Evolutionary conservation across 495 filamentous ascomycete species (phyloP).

Genomic region (Aspergillus incahuasiensis): DNA sequence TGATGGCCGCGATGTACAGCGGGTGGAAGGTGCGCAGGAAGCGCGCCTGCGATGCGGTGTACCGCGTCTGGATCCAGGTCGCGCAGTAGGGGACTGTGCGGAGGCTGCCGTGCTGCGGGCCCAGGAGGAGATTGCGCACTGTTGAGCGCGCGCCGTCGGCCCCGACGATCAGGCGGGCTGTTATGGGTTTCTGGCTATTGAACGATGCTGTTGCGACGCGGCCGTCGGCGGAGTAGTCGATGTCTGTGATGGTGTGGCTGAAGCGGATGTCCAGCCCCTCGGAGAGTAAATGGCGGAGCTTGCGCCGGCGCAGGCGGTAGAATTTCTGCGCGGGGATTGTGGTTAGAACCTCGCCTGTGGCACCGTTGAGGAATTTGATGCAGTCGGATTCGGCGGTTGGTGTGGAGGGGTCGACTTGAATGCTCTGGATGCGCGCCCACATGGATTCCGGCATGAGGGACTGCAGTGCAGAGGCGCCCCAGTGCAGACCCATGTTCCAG

Average conservation of each 20-base stretch:
- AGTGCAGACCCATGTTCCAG: slow-evolving; percentile 56
- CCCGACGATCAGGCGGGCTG: slow-evolving; percentile 33
- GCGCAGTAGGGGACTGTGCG: slow-evolving; percentile 28
- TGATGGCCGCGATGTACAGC: slow-evolving; percentile 18
- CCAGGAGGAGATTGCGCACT: slow-evolving; percentile 37
- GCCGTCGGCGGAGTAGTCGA: slow-evolving; percentile 13
- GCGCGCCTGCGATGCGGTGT: slow-evolving; percentile 29
- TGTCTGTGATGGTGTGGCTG: not conserved
- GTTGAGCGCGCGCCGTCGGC: slow-evolving; percentile 44
- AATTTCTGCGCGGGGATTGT: slow-evolving; percentile 31
- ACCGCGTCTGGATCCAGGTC: slow-evolving; percentile 29
- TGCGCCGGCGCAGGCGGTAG: slow-evolving; percentile 43
- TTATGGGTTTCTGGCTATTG: slow-evolving; percentile 14
- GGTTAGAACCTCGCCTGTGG: slow-evolving; percentile 43
- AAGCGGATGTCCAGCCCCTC: slow-evolving; percentile 36
- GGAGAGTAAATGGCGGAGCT: slow-evolving; percentile 34
- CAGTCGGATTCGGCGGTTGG: slow-evolving; percentile 30
- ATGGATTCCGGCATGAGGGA: slow-evolving; percentile 33
- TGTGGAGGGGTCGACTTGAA: slow-evolving; percentile 36
- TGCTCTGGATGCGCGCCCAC: slow-evolving; percentile 28
- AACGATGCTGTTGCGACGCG: slow-evolving; percentile 22
- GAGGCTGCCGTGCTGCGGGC: slow-evolving; percentile 20
- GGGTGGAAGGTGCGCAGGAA: slow-evolving; percentile 28
- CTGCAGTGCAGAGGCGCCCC: slow-evolving; percentile 40
- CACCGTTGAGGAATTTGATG: slow-evolving; percentile 41